Evolutionary conservation across 768 basidiomycete genomes (phyloP).

Genomic region (Calocybe indica): DNA sequence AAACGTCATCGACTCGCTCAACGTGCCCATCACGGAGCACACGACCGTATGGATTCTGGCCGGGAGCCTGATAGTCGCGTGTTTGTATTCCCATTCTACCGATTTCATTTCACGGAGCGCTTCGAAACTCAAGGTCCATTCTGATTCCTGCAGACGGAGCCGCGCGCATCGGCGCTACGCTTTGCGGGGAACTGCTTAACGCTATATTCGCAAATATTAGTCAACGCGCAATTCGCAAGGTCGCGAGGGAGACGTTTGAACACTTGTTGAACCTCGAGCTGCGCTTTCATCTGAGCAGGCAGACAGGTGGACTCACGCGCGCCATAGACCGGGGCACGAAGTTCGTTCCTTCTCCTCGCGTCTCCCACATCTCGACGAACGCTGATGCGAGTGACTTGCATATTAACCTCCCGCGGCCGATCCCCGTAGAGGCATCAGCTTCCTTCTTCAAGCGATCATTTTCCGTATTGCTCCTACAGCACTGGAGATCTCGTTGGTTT

Average conservation of each 20-base stretch:
- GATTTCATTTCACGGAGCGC: constrained; percentile 1
- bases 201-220: constrained; percentile 96
- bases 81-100: constrained; percentile 42
- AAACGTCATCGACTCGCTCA: constrained; percentile 81
- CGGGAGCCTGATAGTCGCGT: constrained; percentile 86
- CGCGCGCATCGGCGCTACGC: constrained; percentile 82
- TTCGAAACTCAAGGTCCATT: background rate
- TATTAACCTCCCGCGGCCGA: background rate
- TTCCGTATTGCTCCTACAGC: constrained; percentile 97
- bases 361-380: background rate
- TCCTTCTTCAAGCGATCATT: constrained; percentile 86
- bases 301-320: constrained; percentile 92
- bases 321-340: constrained; percentile 98
- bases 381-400: background rate
- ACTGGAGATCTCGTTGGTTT: constrained; percentile 93
- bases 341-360: constrained; percentile 34
- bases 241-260: constrained; percentile 92
- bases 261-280: constrained; percentile 89
- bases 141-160: constrained; percentile 61
- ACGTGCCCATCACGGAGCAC: constrained; percentile 66
- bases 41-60: constrained; percentile 89
- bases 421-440: constrained; percentile 80
- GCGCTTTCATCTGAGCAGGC: constrained; percentile 86
- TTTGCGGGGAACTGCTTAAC: constrained; percentile 90
- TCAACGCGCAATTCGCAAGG: constrained; percentile 89